Base-by-base conservation (phyloP, 2,329 filamentous ascomycete genomes). In the Fusarium poae region DNA sequence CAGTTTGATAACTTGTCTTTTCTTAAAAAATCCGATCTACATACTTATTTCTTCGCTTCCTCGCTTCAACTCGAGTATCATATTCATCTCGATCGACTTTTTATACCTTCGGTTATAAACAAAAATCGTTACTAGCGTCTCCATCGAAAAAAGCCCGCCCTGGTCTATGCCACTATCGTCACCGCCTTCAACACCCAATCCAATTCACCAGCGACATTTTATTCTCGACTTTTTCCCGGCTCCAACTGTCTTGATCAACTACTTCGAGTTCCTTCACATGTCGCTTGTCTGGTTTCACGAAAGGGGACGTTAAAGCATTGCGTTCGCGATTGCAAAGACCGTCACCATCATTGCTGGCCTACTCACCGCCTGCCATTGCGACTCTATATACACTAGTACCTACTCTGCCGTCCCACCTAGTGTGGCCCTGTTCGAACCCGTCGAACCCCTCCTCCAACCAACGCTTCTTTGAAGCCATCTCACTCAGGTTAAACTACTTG, bases 381-480 rank as follows among this genome's bases (percentile, higher is more conserved):
- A 73, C 68, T 57, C 40, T 54, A 71, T 71, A 67, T 51, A 70
- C 61, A 67, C 9, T 27, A 27, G 27, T 55, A 71, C 57, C 58
- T 57, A 56, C 65, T 68, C 61, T 64, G 56, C 65, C 58, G 56
- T 70, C 68, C 75, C 75, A 74, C 75, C 57, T 70, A 70, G 75
- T 59, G 75, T 73, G 74, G 75, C 67, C 67, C 68, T 70, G 61
- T 63, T 71, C 53, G 63, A 75, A 51, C 58, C 65, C 62, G 65
- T 70, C 63, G 62, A 75, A 59, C 61, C 63, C 65, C 57, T 68
- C 64, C 58, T 63, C 62, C 44, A 62, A 61, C 53, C 50, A 68
- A 65, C 68, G 62, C 68, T 73, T 67, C 40, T 57, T 56, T 42
- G 62, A 68, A 59, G 57, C 54, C 57, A 70, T 72, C 69, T 62